A percentile compares a stretch with the other conserved stretches of the same genome.
Evolutionary conservation across 257 asterid species (phyloP).

Genomic region (Solanum sitiens): DNA sequence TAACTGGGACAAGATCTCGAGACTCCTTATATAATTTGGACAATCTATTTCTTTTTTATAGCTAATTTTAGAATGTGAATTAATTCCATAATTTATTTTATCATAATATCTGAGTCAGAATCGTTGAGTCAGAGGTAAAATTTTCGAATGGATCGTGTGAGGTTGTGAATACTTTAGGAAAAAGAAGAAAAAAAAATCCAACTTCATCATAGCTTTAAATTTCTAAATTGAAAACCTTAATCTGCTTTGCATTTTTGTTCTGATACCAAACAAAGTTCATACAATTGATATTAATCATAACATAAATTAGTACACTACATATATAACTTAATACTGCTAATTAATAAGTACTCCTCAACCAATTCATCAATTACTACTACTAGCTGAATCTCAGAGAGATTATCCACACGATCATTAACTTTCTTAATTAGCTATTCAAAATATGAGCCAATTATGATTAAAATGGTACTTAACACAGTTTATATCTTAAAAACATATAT

Average conservation of each 20-base stretch:
- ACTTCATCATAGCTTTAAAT: not conserved
- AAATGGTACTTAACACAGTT: not conserved
- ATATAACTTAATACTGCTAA: not conserved
- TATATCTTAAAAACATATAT: not conserved
- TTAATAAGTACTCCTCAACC: not conserved
- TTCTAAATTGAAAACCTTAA: not conserved
- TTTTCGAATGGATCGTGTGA: not conserved
- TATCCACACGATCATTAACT: not conserved
- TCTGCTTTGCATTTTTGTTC: not conserved
- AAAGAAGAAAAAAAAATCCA: not conserved
- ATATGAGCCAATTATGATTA: not conserved
- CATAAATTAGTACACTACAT: not conserved
- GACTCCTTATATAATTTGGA: not conserved
- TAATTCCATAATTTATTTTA: too few relatives aligned
- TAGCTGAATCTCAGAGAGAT: not conserved
- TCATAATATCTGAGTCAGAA: too few relatives aligned
- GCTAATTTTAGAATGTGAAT: not conserved
- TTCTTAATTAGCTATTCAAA: not conserved
- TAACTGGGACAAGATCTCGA: too few relatives aligned
- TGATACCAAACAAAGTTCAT: not conserved
- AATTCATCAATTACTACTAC: not conserved
- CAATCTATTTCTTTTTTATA: rapidly evolving
- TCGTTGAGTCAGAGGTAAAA: too few relatives aligned
- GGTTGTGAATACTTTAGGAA: not conserved
- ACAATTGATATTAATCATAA: not conserved